These are phyloP conservation scores for Rhododendron ovatum DNA, from an alignment of 148 eudicot genomes.

Conservation along the genomic window DNA sequence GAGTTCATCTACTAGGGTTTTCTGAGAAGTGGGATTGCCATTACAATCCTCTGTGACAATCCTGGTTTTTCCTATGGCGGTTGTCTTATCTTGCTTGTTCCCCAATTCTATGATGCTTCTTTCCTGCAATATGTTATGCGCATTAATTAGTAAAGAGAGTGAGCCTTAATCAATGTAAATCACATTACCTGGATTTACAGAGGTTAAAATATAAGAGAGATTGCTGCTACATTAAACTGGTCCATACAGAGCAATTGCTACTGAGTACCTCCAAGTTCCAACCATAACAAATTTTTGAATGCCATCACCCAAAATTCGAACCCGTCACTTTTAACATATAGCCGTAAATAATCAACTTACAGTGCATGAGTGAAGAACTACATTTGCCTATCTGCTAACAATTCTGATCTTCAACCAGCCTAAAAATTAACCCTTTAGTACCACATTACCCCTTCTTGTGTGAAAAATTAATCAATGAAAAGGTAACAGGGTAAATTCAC, in stretches of 20 bases:
- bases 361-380: not conserved
- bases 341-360: not conserved
- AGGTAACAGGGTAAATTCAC: no score
- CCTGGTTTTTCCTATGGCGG: not conserved
- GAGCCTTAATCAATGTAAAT: not conserved
- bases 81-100: conserved; percentile 12
- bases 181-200: not conserved
- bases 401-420: not conserved
- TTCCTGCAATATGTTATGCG: conserved; percentile 20
- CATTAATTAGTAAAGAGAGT: not conserved
- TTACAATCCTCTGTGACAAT: not conserved
- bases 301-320: not conserved
- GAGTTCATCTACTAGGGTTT: conserved; percentile 2
- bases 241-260: not conserved
- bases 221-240: not conserved
- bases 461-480: no score
- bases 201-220: not conserved
- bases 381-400: not conserved
- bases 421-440: not conserved
- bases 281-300: not conserved
- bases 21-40: conserved; percentile 5
- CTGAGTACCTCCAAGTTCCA: not conserved
- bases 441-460: not conserved
- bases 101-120: conserved; percentile 14
- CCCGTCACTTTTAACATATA: not conserved